A percentile compares a stretch with the other conserved stretches of the same genome.
Evolutionary conservation across 441 rosid species (phyloP).

Genomic region (Caryocar brasiliense): DNA sequence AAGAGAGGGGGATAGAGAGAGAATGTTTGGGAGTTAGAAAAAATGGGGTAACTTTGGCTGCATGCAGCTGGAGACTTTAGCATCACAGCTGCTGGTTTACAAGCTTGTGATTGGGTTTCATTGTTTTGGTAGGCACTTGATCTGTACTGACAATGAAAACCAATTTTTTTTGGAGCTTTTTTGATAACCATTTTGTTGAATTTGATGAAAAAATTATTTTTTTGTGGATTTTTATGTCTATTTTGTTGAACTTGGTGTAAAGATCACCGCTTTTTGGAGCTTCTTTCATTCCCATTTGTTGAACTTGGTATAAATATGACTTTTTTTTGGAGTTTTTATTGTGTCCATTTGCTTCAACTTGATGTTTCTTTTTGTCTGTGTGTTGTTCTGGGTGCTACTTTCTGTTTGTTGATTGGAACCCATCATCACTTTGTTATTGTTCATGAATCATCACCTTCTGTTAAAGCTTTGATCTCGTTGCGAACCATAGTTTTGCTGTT

Average conservation of each 20-base stretch:
- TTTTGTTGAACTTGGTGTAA: too few relatives aligned
- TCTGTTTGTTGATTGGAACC: slow-evolving; percentile 12
- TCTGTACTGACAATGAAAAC: slow-evolving; percentile 5
- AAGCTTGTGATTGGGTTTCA: slow-evolving; percentile 7
- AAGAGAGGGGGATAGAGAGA: slow-evolving; percentile 7
- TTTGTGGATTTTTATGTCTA: too few relatives aligned
- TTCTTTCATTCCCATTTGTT: too few relatives aligned
- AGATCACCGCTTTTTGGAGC: too few relatives aligned
- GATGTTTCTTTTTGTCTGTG: slow-evolving; percentile 1
- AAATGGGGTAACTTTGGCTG: slow-evolving; percentile 45
- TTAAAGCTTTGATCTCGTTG: slow-evolving; percentile 13
- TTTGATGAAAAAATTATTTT: too few relatives aligned
- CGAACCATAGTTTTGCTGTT: background rate
- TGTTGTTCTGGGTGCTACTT: slow-evolving; percentile 1
- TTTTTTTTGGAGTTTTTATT: slow-evolving; percentile 6
- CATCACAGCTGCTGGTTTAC: slow-evolving; percentile 41
- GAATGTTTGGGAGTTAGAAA: slow-evolving; percentile 9
- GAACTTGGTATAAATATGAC: too few relatives aligned
- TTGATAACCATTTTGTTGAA: too few relatives aligned
- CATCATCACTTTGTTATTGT: slow-evolving; percentile 2
- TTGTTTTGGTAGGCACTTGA: slow-evolving; percentile 23
- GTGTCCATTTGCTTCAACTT: slow-evolving; percentile 25
- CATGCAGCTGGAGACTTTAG: slow-evolving; percentile 52
- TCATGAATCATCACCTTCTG: background rate
- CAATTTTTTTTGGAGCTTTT: slow-evolving; percentile 1